Conservation (phyloP, 768 basidiomycete species). For the Auricularia auricula-judae region DNA sequence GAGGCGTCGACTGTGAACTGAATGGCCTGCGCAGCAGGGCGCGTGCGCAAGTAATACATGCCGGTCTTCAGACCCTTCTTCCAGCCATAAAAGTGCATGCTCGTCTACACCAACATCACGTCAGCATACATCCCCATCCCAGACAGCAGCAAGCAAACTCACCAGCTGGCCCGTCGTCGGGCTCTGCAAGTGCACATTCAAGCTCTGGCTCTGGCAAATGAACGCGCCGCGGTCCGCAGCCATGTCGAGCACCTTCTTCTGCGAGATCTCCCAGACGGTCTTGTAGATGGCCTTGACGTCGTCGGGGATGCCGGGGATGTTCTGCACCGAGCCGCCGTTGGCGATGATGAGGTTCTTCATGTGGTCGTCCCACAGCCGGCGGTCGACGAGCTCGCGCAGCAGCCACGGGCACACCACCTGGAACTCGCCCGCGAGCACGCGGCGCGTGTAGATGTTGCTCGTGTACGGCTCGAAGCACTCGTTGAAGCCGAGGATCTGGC, state of each 20-base stretch:
- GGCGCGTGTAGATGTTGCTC: slow-evolving; percentile 97
- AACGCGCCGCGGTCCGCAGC: slow-evolving; percentile 96
- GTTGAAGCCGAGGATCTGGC: slow-evolving; percentile 96
- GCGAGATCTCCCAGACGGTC: slow-evolving; percentile 98
- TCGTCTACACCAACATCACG: slow-evolving; percentile 31
- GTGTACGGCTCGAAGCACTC: slow-evolving; percentile 99
- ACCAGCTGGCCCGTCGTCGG: slow-evolving; percentile 80
- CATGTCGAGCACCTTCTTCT: slow-evolving; percentile 96
- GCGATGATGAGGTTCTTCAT: slow-evolving; percentile 99
- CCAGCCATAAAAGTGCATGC: slow-evolving; percentile 99
- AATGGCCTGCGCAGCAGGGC: slow-evolving; percentile 90
- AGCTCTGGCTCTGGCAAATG: slow-evolving; percentile 91
- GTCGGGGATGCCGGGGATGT: slow-evolving; percentile 78
- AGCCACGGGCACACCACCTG: slow-evolving; percentile 99
- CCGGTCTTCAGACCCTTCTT: slow-evolving; percentile 99
- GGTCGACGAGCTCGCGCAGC: slow-evolving; percentile 90
- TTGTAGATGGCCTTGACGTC: slow-evolving; percentile 98
- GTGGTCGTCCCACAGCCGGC: slow-evolving; percentile 90
- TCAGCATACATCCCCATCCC: no score
- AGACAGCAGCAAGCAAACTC: slow-evolving; percentile 9
- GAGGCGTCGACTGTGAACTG: slow-evolving; percentile 93
- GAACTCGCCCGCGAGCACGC: slow-evolving; percentile 99
- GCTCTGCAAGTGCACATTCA: slow-evolving; percentile 86
- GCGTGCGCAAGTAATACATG: slow-evolving; percentile 88
- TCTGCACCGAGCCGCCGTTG: slow-evolving; percentile 81